Conservation (phyloP, 169 alveolate species). For the Eimeria tenella region DNA sequence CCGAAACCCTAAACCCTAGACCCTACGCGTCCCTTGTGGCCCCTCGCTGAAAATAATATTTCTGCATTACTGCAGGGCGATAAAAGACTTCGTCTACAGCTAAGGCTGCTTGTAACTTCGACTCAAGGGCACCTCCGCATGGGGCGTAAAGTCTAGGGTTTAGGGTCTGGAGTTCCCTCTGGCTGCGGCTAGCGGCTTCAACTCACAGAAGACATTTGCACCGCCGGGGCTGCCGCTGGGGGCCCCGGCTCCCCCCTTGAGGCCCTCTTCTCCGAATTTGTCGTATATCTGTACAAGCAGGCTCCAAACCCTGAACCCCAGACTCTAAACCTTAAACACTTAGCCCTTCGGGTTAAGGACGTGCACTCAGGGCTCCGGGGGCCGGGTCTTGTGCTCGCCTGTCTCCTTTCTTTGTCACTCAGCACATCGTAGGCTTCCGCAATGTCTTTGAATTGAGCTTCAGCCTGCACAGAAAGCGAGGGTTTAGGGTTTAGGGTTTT, state of each 20-base stretch:
- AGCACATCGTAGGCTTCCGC: slow-evolving; percentile 95
- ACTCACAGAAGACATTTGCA: neutral
- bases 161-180: too few species aligned
- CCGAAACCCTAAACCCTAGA: too few species aligned
- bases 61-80: too few species aligned
- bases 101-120: too few species aligned
- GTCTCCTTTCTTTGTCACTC: slow-evolving; percentile 90
- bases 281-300: slow-evolving; percentile 33
- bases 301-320: neutral
- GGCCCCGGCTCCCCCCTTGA: slow-evolving; percentile 69
- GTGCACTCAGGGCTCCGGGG: too few species aligned
- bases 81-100: too few species aligned
- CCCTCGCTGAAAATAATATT: too few species aligned
- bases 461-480: slow-evolving; percentile 28
- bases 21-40: too few species aligned
- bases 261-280: slow-evolving; percentile 78
- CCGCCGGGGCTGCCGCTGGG: slow-evolving; percentile 27
- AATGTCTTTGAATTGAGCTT: slow-evolving; percentile 91
- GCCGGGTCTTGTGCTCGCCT: neutral
- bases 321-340: too few species aligned
- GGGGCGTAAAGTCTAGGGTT: too few species aligned
- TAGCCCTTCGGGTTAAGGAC: too few species aligned
- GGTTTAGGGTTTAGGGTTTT: neutral
- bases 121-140: too few species aligned
- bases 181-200: neutral